Conservation (phyloP, 768 basidiomycete genomes). For the Cystofilobasidium macerans region DNA sequence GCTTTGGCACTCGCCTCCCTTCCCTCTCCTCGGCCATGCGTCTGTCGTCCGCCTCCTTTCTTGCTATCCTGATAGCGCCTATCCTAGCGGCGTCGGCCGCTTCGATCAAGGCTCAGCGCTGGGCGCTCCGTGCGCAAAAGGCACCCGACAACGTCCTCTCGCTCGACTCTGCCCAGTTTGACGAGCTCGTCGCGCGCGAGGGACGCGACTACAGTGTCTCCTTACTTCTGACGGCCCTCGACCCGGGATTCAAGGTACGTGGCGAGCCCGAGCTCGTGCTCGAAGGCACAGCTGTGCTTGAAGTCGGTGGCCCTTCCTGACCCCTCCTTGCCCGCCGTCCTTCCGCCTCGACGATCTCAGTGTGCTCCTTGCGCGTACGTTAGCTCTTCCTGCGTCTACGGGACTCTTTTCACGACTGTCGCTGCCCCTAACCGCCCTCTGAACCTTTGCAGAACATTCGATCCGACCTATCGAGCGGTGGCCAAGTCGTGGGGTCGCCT, state of each 20-base stretch:
- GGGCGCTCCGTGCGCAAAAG: slow-evolving; percentile 40
- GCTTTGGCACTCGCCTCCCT: not conserved
- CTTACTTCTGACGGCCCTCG: slow-evolving; percentile 79
- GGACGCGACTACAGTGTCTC: slow-evolving; percentile 78
- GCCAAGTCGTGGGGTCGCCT: slow-evolving; percentile 69
- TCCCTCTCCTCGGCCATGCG: not conserved
- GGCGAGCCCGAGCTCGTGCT: too few species aligned
- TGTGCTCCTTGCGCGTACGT: slow-evolving; percentile 73
- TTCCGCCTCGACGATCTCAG: not conserved
- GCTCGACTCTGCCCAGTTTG: slow-evolving; percentile 63
- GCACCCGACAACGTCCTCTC: slow-evolving; percentile 63
- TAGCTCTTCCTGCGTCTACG: not conserved
- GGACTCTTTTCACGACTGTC: too few species aligned
- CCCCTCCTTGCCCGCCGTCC: not conserved
- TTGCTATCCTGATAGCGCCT: not conserved
- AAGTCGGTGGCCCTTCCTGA: too few species aligned
- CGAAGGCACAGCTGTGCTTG: too few species aligned
- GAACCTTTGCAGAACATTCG: slow-evolving; percentile 50
- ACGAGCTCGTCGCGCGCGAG: slow-evolving; percentile 56
- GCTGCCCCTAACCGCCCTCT: not conserved
- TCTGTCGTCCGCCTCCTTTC: not conserved
- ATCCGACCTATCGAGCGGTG: slow-evolving; percentile 68
- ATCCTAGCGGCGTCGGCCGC: not conserved
- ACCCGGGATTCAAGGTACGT: slow-evolving; percentile 60
- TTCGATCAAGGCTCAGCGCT: slow-evolving; percentile 18